Base-by-base conservation (phyloP, 192 early-diverging fungal species). In the Cladochytrium replicatum region DNA sequence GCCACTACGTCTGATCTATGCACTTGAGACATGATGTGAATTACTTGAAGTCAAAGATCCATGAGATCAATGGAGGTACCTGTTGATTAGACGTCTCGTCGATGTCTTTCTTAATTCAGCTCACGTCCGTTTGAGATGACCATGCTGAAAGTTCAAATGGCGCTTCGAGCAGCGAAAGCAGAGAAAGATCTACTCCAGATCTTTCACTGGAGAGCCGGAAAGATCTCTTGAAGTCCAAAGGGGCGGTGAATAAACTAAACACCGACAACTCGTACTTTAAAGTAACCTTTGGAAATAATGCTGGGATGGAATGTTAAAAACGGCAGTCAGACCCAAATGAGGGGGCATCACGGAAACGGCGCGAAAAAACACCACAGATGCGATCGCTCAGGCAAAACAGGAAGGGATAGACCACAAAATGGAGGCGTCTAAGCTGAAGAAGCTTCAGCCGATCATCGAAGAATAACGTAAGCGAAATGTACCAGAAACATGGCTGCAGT, bases 21-120 rank as follows among this genome's bases (percentile, higher is more conserved):
- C 38, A 26, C 48, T 62, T n/a, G 55, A 75, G 37, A 38, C 73
- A 75, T 40, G 73, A 75, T 50, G 54, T 72, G 21, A 75, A 75
- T 46, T 37, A 43, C 5, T 27, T 75, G n/a, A 72, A 68, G 34
- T 51, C 55, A 8, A 63, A 58, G 40, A 19, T 66, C 0, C 21
- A 41, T 9, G 66, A 72, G 28, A 26, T 22, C 1, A 53, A 43
- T 1, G 52, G 43, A 45, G 65, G 66, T 66, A 52, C 59, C 25
- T 4, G 17, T 4, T 49, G 21, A 6, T 23, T 15, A 6, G 7
- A 29, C 27, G 15, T 60, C 6, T 19, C 43, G 32, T 52, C 24
- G 15, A 54, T 15, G 32, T 31, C 50, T n/a, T 15, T 58, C 47
- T 23, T 54, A 9, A 46, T 31, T 11, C 6, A 9, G 43, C 26